A percentile compares a stretch with the other conserved stretches of the same genome.
These are phyloP conservation scores for Monilinia polystroma DNA, from an alignment of 2,329 filamentous ascomycete genomes.

Conservation along the genomic window DNA sequence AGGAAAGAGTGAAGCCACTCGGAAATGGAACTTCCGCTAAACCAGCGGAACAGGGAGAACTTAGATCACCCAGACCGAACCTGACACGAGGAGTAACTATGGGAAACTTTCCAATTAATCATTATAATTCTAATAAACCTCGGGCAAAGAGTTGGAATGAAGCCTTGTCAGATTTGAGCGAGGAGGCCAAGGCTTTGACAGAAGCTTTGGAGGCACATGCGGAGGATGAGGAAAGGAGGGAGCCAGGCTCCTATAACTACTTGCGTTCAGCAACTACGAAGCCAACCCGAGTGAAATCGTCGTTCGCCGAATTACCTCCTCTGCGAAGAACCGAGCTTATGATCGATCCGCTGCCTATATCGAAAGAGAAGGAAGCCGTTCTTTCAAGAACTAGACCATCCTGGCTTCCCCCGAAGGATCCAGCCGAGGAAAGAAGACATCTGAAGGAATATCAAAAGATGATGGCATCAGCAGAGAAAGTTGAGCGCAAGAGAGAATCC, in stretches of 20 bases:
- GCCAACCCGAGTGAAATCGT: slow-evolving; percentile 59
- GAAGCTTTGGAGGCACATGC: slow-evolving; percentile 79
- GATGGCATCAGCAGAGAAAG: slow-evolving; percentile 65
- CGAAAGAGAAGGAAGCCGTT: slow-evolving; percentile 83
- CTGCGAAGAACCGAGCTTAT: slow-evolving; percentile 64
- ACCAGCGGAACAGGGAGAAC: slow-evolving; percentile 57
- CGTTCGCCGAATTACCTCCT: slow-evolving; percentile 66
- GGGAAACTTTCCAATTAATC: slow-evolving; percentile 61
- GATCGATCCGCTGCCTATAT: slow-evolving; percentile 80
- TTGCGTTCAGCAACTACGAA: slow-evolving; percentile 43
- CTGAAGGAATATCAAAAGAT: slow-evolving; percentile 82
- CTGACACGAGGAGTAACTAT: slow-evolving; percentile 35
- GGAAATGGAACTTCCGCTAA: slow-evolving; percentile 65
- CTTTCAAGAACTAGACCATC: slow-evolving; percentile 77
- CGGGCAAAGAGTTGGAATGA: slow-evolving; percentile 74
- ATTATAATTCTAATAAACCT: slow-evolving; percentile 45
- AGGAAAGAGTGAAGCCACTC: slow-evolving; percentile 35
- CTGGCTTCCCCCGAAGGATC: slow-evolving; percentile 84
- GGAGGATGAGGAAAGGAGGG: slow-evolving; percentile 58
- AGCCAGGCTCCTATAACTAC: slow-evolving; percentile 37
- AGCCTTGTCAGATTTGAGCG: slow-evolving; percentile 65
- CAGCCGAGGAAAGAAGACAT: slow-evolving; percentile 86
- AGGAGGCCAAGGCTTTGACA: slow-evolving; percentile 72
- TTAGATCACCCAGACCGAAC: slow-evolving; percentile 48
- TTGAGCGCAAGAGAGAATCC: slow-evolving; percentile 59